Conservation (phyloP, 257 asterid genomes). For the Eucommia ulmoides region DNA sequence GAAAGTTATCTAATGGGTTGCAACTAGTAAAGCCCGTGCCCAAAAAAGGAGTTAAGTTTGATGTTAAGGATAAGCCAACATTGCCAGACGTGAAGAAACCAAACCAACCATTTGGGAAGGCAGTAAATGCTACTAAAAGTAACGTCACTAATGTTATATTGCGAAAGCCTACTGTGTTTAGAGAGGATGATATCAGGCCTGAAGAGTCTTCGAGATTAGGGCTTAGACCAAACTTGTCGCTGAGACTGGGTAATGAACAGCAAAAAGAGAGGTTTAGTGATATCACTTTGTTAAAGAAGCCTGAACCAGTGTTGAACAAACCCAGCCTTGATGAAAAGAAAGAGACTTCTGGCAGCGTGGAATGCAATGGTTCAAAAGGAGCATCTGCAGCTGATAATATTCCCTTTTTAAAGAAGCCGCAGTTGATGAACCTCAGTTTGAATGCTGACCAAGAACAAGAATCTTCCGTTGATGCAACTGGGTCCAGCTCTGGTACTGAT, state of each 20-base stretch:
- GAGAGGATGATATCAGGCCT: slow-evolving; percentile 32
- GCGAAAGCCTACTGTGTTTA: slow-evolving; percentile 51
- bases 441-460: slow-evolving; percentile 27
- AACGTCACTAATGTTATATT: slow-evolving; percentile 69
- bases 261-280: slow-evolving; percentile 59
- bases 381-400: slow-evolving; percentile 11
- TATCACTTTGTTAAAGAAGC: slow-evolving; percentile 64
- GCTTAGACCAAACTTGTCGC: slow-evolving; percentile 58
- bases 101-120: slow-evolving; percentile 14
- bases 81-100: slow-evolving; percentile 15
- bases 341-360: slow-evolving; percentile 16
- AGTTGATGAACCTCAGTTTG: slow-evolving; percentile 17
- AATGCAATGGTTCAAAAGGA: slow-evolving; percentile 9
- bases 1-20: slow-evolving; percentile 33
- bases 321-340: slow-evolving; percentile 19
- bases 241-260: slow-evolving; percentile 50
- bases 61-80: slow-evolving; percentile 27
- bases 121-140: slow-evolving; percentile 26
- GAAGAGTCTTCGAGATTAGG: slow-evolving; percentile 37
- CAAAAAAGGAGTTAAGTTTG: slow-evolving; percentile 55
- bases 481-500: slow-evolving; percentile 11
- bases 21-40: slow-evolving; percentile 73
- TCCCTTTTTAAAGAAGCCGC: slow-evolving; percentile 33
- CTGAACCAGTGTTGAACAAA: slow-evolving; percentile 27
- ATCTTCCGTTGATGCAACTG: slow-evolving; percentile 18